A percentile compares a stretch with the other conserved stretches of the same genome.
Conservation (phyloP, 176 grass and related monocot species). For the Bonia amplexicaulis region DNA sequence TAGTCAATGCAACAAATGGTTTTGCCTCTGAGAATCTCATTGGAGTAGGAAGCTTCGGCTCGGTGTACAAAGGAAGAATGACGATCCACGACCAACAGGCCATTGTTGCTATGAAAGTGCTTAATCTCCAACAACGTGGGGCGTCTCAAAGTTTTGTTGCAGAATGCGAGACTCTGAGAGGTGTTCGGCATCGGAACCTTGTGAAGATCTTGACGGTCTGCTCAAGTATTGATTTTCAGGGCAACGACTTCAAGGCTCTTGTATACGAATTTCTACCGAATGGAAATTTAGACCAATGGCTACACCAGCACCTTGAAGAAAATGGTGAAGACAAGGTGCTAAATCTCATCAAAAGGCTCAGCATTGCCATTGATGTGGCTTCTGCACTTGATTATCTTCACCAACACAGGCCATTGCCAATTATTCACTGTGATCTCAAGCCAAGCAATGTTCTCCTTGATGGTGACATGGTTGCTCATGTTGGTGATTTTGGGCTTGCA, state of each 20-base stretch:
- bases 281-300: constrained; percentile 29
- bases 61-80: constrained; percentile 9
- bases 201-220: constrained; percentile 21
- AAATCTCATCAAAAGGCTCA: neutral
- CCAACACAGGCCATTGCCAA: neutral
- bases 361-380: constrained; percentile 17
- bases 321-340: neutral
- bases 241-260: constrained; percentile 24
- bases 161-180: constrained; percentile 24
- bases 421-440: neutral
- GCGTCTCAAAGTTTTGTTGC: constrained; percentile 23
- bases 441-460: neutral
- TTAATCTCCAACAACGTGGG: constrained; percentile 3
- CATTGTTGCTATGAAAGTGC: constrained; percentile 15
- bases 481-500: neutral
- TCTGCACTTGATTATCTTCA: constrained; percentile 6
- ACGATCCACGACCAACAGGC: neutral
- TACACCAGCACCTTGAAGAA: neutral
- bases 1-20: constrained; percentile 16
- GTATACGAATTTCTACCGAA: constrained; percentile 21
- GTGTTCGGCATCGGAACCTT: constrained; percentile 9
- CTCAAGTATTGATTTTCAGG: constrained; percentile 20
- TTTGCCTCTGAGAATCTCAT: constrained; percentile 10
- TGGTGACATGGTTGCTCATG: neutral
- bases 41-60: constrained; percentile 23